Evolutionary conservation across 2,329 filamentous ascomycete species (phyloP), one percentile per base, ranked within the genome.

Genomic region (Paracamarosporium sp.): DNA sequence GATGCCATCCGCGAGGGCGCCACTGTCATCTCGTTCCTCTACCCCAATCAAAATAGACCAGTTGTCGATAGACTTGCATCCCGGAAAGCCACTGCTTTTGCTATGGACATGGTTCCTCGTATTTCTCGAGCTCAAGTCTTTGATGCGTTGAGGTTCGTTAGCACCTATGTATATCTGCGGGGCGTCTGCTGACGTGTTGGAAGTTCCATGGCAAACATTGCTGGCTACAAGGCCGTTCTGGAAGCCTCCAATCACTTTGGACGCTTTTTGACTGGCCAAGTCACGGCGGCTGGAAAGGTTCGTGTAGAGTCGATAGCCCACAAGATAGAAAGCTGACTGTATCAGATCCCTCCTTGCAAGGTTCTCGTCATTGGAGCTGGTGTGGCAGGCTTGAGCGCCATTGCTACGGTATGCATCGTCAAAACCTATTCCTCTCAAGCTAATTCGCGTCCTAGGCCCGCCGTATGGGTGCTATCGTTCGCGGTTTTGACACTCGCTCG

Each of bases 161-260:
- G n/a, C 31, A 7, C 11, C 15, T 9, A 17, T 5, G 13, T 7
- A 17, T n/a, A 8, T 25, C 13, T 38, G 24, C 25, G 9, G 17
- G 1, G 9, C 15, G 12, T 31, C 22, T 4, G 33, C 64, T 70
- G 45, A 70, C 54, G 13, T 11, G 15, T n/a, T 2, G 5, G 17
- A 53, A 93, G 91, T 75, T 95, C 91, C 9, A 96, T 96, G 93
- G 92, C 93, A 59, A 96, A 96, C 68, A 96, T 96, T 78, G 91
- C 92, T 22, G 93, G 93, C 0, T 97, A 97, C 79, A 96, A 96
- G 77, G 93, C 92, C 38, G 91, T 96, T 1, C 81, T 96, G 41
- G 92, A 96, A 76, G 93, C 92, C 1, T 93, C 91, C 13, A 96
- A 96, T 76, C 88, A 90, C 62, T 97, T 96, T 76, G 92, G 92